A percentile compares a stretch with the other conserved stretches of the same genome.
Evolutionary conservation across 2,329 filamentous ascomycete species (phyloP).

Genomic region (Claviceps arundinis): DNA sequence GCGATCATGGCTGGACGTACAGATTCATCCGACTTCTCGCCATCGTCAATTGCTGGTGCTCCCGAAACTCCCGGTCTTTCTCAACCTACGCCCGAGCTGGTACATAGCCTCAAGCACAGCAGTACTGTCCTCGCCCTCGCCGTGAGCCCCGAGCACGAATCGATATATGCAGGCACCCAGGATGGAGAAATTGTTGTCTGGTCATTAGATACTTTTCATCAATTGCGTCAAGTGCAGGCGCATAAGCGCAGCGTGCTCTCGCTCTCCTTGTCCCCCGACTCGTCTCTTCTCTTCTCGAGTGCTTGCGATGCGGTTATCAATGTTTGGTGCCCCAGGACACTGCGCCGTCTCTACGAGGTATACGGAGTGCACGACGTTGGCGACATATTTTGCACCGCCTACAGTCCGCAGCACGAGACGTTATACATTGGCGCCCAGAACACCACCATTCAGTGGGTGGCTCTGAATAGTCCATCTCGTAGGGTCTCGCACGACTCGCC

Average conservation of each 20-base stretch:
- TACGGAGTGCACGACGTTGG: conserved; percentile 91
- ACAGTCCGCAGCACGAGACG: conserved; percentile 65
- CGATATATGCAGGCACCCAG: conserved; percentile 85
- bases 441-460: conserved; percentile 87
- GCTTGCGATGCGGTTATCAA: conserved; percentile 90
- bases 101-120: conserved; percentile 63
- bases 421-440: conserved; percentile 91
- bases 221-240: conserved; percentile 65
- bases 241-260: conserved; percentile 86
- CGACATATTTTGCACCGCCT: conserved; percentile 90
- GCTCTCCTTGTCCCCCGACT: conserved; percentile 65
- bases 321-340: conserved; percentile 71
- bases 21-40: conserved; percentile 3
- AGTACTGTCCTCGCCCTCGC: conserved; percentile 73
- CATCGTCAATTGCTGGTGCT: conserved; percentile 4
- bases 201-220: conserved; percentile 79
- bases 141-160: conserved; percentile 61
- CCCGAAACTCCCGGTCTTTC: conserved; percentile 9
- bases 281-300: conserved; percentile 72
- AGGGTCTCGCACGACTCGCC: conserved; percentile 48
- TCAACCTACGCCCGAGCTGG: conserved; percentile 40
- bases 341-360: conserved; percentile 72
- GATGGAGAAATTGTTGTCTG: conserved; percentile 88
- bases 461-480: conserved; percentile 50
- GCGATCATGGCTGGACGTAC: neutral